phyloP scores from a whole-genome alignment of 129 eudicot genomes.

The Centaurea solstitialis region DNA sequence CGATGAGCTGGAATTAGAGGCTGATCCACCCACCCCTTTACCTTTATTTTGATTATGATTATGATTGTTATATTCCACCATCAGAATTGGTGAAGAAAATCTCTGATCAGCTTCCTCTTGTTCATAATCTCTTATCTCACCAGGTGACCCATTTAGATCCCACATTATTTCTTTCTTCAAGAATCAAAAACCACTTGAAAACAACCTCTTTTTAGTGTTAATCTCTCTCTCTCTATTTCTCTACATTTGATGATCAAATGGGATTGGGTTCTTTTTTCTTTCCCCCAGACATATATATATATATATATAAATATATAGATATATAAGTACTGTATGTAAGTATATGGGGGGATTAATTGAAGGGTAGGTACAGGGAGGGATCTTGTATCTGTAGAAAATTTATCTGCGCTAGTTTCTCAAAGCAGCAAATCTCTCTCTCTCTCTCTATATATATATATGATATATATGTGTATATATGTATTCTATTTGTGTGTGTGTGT shows the following conservation, averaged over 20 bases:
- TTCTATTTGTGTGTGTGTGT: background rate
- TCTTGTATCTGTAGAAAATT: conserved; percentile 32
- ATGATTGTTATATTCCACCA: conserved; percentile 24
- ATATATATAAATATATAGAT: background rate
- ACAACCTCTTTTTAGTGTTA: background rate
- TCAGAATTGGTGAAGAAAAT: background rate
- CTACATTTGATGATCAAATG: conserved; percentile 9
- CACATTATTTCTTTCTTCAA: conserved; percentile 51
- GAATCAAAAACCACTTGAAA: background rate
- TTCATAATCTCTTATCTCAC: conserved; percentile 25
- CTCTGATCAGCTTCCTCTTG: background rate
- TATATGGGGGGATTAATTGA: background rate
- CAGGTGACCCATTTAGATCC: conserved; percentile 85
- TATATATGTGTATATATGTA: background rate
- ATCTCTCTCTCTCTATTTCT: background rate
- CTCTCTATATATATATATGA: background rate
- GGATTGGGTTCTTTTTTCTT: background rate
- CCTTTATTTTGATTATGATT: too few species aligned
- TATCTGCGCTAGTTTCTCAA: conserved; percentile 23
- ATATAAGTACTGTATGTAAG: background rate
- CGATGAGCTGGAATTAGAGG: conserved; percentile 75
- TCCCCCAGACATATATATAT: background rate
- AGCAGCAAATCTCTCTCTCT: background rate
- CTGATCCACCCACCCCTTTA: conserved; percentile 51
- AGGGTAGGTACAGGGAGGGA: conserved; percentile 16